Percentiles rank a stretch among this genome's conserved stretches.
phyloP scores from a whole-genome alignment of 768 basidiomycete genomes.

The Fistulinella prunicolor region DNA sequence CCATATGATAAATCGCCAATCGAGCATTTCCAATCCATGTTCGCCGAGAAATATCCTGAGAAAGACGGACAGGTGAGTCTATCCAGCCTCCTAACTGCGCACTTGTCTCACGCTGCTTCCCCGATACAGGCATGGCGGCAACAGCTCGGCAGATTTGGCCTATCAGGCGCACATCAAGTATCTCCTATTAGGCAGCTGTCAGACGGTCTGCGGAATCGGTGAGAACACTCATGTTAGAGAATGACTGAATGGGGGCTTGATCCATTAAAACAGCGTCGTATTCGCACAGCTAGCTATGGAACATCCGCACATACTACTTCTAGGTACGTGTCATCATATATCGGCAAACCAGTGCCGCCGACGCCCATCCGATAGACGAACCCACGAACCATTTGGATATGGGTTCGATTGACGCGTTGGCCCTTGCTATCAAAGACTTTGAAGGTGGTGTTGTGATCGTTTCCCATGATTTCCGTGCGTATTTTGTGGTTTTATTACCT shows the following conservation, averaged over 20 bases:
- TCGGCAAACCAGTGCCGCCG: constrained; percentile 6
- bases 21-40: constrained; percentile 88
- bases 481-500: constrained; percentile 3
- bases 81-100: constrained; percentile 5
- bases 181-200: constrained; percentile 91
- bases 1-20: constrained; percentile 89
- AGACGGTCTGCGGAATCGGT: constrained; percentile 95
- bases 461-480: constrained; percentile 97
- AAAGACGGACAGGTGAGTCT: constrained; percentile 70
- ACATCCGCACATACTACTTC: constrained; percentile 89
- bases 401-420: constrained; percentile 96
- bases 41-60: constrained; percentile 83
- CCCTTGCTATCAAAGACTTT: constrained; percentile 92
- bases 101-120: constrained; percentile 9
- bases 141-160: constrained; percentile 93
- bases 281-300: constrained; percentile 98
- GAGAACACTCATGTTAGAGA: constrained; percentile 22
- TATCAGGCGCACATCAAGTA: constrained; percentile 92
- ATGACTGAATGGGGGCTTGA: constrained; percentile 11
- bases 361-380: constrained; percentile 54
- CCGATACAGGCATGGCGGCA: constrained; percentile 79
- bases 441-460: constrained; percentile 99
- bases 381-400: constrained; percentile 98
- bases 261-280: constrained; percentile 61
- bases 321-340: constrained; percentile 47